Conservation (phyloP, 768 basidiomycete genomes). For the Tricholoma terreum region DNA sequence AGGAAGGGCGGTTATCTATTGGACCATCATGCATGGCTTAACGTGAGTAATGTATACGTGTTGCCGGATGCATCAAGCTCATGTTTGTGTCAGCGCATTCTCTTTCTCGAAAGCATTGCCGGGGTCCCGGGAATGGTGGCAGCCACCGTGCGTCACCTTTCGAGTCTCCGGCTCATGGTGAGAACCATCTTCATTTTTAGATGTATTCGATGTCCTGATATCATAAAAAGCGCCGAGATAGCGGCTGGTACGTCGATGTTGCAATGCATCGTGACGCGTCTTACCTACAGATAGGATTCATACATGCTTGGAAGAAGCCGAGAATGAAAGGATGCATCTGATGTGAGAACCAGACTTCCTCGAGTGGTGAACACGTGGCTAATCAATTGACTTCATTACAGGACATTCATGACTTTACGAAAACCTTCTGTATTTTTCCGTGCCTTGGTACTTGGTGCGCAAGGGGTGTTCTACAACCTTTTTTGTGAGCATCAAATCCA, state of each 20-base stretch:
- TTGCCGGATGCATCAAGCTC: not conserved
- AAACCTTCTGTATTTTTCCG: constrained; percentile 82
- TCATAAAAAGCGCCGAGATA: constrained; percentile 43
- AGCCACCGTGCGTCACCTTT: constrained; percentile 82
- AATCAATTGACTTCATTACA: constrained; percentile 24
- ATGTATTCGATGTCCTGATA: not conserved
- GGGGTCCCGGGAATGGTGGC: constrained; percentile 98
- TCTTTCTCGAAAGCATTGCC: constrained; percentile 82
- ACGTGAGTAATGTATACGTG: constrained; percentile 36
- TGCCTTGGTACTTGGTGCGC: constrained; percentile 79
- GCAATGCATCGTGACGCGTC: constrained; percentile 33
- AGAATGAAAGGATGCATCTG: constrained; percentile 96
- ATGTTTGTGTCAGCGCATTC: constrained; percentile 38
- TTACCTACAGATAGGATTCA: constrained; percentile 78
- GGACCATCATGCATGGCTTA: constrained; percentile 73
- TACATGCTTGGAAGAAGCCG: constrained; percentile 89
- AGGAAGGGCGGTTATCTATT: constrained; percentile 72
- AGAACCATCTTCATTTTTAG: constrained; percentile 13
- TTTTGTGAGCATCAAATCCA: constrained; percentile 59
- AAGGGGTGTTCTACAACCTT: constrained; percentile 87
- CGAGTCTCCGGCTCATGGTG: constrained; percentile 86
- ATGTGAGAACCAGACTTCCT: constrained; percentile 44
- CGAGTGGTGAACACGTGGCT: constrained; percentile 6
- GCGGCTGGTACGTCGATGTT: constrained; percentile 40
- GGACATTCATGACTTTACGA: constrained; percentile 94